Conservation (phyloP, 352 stramenopile species). For the Phytophthora aleatoria region DNA sequence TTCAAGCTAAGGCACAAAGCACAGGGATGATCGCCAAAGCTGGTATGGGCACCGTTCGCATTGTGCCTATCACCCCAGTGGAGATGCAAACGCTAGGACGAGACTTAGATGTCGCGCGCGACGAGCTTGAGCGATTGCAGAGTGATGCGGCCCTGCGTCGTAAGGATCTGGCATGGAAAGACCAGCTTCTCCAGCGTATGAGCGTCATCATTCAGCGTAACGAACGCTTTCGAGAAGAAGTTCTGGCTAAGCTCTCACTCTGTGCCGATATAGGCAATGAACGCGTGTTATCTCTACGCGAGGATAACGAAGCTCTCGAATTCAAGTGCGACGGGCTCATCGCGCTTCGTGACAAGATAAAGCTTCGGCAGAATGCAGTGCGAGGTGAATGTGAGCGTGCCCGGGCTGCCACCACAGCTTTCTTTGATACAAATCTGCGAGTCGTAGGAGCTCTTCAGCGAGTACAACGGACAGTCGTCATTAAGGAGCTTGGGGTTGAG, state of each 20-base stretch:
- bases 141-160: constrained; percentile 40
- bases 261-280: constrained; percentile 62
- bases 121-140: constrained; percentile 49
- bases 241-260: constrained; percentile 39
- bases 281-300: constrained; percentile 53
- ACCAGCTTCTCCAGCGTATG: constrained; percentile 67
- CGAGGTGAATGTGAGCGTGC: constrained; percentile 43
- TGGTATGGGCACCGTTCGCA: constrained; percentile 67
- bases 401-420: constrained; percentile 42
- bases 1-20: constrained; percentile 63
- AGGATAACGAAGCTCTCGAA: constrained; percentile 61
- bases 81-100: constrained; percentile 49
- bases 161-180: constrained; percentile 63
- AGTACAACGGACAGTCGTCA: constrained; percentile 45
- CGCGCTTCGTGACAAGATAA: constrained; percentile 36
- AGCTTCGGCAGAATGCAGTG: constrained; percentile 35
- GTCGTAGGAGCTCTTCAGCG: constrained; percentile 62
- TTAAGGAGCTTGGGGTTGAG: constrained; percentile 51
- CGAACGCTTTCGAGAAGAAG: constrained; percentile 56
- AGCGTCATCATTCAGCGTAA: constrained; percentile 77
- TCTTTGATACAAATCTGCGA: constrained; percentile 63
- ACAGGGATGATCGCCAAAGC: constrained; percentile 79
- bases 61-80: constrained; percentile 54
- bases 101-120: constrained; percentile 52
- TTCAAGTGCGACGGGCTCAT: constrained; percentile 38